Evolutionary conservation across 306 rosid species (phyloP).

Genomic region (Chamaecrista fasciculata): DNA sequence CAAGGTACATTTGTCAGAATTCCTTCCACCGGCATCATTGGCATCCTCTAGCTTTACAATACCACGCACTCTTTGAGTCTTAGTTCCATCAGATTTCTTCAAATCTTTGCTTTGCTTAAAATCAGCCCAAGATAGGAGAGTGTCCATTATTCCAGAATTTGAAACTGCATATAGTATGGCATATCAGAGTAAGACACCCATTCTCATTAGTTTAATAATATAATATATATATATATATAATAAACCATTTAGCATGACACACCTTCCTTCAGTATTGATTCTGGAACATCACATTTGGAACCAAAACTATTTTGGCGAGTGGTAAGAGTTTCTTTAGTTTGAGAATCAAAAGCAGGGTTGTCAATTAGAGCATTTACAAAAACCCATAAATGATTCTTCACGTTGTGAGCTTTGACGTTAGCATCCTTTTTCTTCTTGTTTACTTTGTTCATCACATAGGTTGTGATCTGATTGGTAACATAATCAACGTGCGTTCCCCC

Average conservation of each 20-base stretch:
- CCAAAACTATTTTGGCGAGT: constrained; percentile 85
- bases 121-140: constrained; percentile 91
- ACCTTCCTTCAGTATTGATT: too few relatives aligned
- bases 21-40: constrained; percentile 85
- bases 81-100: constrained; percentile 90
- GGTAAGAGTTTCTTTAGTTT: constrained; percentile 89
- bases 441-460: constrained; percentile 69
- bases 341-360: constrained; percentile 97
- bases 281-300: constrained; percentile 78
- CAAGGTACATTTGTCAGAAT: constrained; percentile 87
- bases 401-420: constrained; percentile 85
- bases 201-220: background rate
- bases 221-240: too few relatives aligned
- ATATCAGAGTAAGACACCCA: background rate
- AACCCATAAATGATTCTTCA: constrained; percentile 91
- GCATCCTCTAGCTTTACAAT: constrained; percentile 91
- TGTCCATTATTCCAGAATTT: constrained; percentile 85
- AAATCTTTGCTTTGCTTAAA: constrained; percentile 85
- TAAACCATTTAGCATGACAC: too few relatives aligned
- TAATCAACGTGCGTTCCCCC: constrained; percentile 97
- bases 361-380: constrained; percentile 93
- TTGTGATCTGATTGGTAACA: constrained; percentile 75
- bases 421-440: constrained; percentile 94
- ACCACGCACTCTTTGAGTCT: constrained; percentile 80
- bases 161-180: constrained; percentile 47